phyloP scores from a whole-genome alignment of 441 rosid genomes.

The Isatis lusitanica region DNA sequence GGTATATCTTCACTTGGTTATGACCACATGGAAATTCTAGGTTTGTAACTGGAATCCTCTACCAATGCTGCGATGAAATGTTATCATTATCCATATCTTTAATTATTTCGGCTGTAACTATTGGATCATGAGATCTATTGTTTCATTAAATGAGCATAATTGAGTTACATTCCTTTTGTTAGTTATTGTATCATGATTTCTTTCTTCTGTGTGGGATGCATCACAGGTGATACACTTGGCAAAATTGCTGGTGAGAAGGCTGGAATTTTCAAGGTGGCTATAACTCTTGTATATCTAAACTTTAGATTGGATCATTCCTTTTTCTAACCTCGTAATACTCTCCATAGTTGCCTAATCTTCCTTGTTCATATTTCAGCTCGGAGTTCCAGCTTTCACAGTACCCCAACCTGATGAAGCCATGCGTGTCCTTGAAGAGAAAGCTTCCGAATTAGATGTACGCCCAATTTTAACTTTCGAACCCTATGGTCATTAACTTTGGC shows the following conservation, averaged over 20 bases:
- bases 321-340: not conserved
- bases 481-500: not conserved
- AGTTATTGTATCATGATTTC: not conserved
- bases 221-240: slow-evolving; percentile 85
- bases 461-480: slow-evolving; percentile 30
- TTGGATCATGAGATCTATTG: not conserved
- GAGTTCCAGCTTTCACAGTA: slow-evolving; percentile 88
- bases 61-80: slow-evolving; percentile 1
- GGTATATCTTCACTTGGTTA: slow-evolving; percentile 92
- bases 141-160: not conserved
- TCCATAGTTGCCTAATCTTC: slow-evolving; percentile 20
- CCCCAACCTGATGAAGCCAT: slow-evolving; percentile 96
- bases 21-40: slow-evolving; percentile 99
- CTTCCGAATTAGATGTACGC: slow-evolving; percentile 68
- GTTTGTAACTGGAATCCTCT: slow-evolving; percentile 52
- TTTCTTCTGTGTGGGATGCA: slow-evolving; percentile 34
- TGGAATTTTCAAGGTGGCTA: slow-evolving; percentile 90
- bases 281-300: slow-evolving; percentile 1
- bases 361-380: slow-evolving; percentile 47
- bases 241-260: slow-evolving; percentile 98
- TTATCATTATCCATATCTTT: not conserved
- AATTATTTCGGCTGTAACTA: not conserved
- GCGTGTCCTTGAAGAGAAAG: slow-evolving; percentile 82
- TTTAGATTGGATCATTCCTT: not conserved
- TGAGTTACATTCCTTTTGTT: not conserved